Base-by-base conservation (phyloP, 139 green algal species). In the Chlamydomonas incerta region DNA sequence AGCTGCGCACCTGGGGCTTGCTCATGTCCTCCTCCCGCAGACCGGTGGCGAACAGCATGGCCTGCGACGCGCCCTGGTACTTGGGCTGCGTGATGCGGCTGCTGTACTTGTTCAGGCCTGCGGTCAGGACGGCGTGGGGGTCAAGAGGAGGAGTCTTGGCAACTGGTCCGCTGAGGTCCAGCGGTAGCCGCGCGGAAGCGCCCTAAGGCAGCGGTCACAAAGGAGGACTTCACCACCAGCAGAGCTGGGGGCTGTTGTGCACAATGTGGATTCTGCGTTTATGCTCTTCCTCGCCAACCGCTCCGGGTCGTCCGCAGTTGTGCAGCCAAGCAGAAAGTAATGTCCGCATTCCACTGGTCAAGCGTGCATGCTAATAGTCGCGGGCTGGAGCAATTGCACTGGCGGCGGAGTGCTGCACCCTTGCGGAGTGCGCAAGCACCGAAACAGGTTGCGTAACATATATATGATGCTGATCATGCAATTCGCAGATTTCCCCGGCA, bases 31-130 rank as follows among this genome's bases (percentile, higher is more conserved):
- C 94, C 82, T 98, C 93, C 20, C 74, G 93, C 31, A 99, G 89
- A 21, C 97, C 97, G 15, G 98, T 98, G 34, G 95, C 98, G 86
- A 98, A 99, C 24, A 99, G 95, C 97, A 99, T 99, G 18, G 98
- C 98, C 94, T 99, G 98, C 1, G 93, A 97, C 10, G 97, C 98
- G 35, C 97, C 98, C 87, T 99, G 97, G 34, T 90, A 96, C 93
- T 98, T 98, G 58, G 96, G 96, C 93, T 99, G 98, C 17, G 98
- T 99, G 79, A 99, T 98, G 21, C 93, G 90, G 15, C 87, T 88
- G 90, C 94, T 98, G 90, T 93, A 99, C 88, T 98, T 98, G 93
- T 99, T 99, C 3, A 99, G 90, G 58, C 93, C 95, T 95, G 88
- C 34, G 47, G 68, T 11, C 31, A 31, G 31, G 31, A 17, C 18